phyloP scores from a whole-genome alignment of 768 basidiomycete genomes.

The Clathrus columnatus region DNA sequence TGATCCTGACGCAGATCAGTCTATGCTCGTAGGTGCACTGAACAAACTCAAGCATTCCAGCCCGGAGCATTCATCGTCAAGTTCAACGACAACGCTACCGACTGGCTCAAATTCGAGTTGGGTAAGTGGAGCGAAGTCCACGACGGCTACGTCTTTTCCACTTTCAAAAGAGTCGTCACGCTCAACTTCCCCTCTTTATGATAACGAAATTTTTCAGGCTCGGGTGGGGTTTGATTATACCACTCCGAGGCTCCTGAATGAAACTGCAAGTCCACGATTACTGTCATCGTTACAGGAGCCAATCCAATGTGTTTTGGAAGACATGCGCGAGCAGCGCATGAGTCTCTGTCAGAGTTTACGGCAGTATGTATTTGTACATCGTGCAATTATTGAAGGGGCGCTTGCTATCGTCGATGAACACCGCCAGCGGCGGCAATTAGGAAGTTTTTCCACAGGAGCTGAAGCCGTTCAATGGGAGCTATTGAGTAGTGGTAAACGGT shows the following conservation, averaged over 20 bases:
- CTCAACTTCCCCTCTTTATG: constrained; percentile 3
- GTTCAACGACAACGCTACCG: constrained; percentile 2
- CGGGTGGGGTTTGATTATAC: constrained; percentile 38
- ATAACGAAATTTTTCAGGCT: not conserved
- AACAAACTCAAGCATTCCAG: not conserved
- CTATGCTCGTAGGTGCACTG: not conserved
- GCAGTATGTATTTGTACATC: constrained; percentile 92
- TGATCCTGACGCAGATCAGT: not conserved
- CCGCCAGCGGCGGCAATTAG: constrained; percentile 15
- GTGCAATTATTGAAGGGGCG: constrained; percentile 74
- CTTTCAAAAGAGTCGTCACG: constrained; percentile 7
- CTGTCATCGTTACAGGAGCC: constrained; percentile 66
- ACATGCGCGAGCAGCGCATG: constrained; percentile 96
- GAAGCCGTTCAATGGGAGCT: not conserved
- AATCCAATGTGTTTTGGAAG: constrained; percentile 74
- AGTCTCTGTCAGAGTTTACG: constrained; percentile 89
- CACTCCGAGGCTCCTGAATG: constrained; percentile 53
- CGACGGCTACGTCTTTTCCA: constrained; percentile 2
- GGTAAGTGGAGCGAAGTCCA: not conserved
- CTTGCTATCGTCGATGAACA: constrained; percentile 72
- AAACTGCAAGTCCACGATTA: constrained; percentile 40
- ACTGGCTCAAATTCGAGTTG: not conserved
- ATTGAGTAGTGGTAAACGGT: constrained; percentile 44
- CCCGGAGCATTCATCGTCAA: not conserved
- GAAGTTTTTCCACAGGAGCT: not conserved